Percentiles rank a stretch among this genome's conserved stretches.
These are phyloP conservation scores for Saccharomycopsis amapae DNA, from an alignment of 805 yeast genomes.

Conservation along the genomic window DNA sequence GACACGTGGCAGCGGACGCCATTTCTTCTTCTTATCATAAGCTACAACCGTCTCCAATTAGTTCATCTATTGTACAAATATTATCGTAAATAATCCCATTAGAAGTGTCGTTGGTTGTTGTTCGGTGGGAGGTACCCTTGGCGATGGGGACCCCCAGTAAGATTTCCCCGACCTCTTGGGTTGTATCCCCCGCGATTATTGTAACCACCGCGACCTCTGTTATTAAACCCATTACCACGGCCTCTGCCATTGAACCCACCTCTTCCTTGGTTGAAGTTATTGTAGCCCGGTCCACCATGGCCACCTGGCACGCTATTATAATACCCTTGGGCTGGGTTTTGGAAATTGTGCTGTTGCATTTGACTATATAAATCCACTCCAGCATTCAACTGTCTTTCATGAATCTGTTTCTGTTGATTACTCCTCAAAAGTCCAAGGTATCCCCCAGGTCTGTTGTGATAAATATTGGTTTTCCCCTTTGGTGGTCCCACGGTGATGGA, in stretches of 20 bases:
- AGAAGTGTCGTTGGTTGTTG: no score
- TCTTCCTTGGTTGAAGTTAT: no score
- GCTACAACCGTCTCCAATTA: no score
- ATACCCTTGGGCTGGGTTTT: slow-evolving; percentile 13
- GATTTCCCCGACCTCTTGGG: slow-evolving; percentile 24
- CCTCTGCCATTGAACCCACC: no score
- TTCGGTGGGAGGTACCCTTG: no score
- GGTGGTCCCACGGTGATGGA: slow-evolving; percentile 19
- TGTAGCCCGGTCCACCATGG: no score
- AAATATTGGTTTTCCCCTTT: slow-evolving; percentile 16
- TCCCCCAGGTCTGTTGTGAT: slow-evolving; percentile 21
- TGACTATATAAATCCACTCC: slow-evolving; percentile 2
- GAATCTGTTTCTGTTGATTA: slow-evolving; percentile 15
- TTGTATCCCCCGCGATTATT: slow-evolving; percentile 15
- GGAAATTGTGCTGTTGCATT: slow-evolving; percentile 1
- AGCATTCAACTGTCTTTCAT: slow-evolving; percentile 12
- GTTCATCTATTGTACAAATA: no score
- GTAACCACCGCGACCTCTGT: slow-evolving; percentile 20
- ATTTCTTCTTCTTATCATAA: no score
- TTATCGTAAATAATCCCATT: no score
- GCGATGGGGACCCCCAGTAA: no score
- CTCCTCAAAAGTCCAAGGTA: slow-evolving; percentile 16
- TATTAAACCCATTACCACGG: slow-evolving; percentile 22
- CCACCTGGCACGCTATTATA: slow-evolving; percentile 3
- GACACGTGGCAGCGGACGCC: no score